Conservation (phyloP, 495 filamentous ascomycete genomes). For the Penicillium robsamsonii region DNA sequence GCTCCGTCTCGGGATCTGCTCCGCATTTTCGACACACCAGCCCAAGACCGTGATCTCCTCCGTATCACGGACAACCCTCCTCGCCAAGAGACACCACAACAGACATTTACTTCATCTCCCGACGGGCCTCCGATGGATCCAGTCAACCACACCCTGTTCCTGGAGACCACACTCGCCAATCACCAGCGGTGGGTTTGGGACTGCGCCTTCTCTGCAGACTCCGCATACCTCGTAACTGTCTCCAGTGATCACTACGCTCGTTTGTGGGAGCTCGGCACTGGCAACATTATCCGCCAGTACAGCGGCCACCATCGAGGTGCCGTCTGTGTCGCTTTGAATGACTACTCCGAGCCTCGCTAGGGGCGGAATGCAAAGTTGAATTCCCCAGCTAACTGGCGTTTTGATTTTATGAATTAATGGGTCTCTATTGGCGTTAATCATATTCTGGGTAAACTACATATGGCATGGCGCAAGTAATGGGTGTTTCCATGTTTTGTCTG, state of each 20-base stretch:
- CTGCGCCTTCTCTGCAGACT: constrained; percentile 95
- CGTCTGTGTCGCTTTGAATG: constrained; percentile 94
- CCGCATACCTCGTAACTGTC: constrained; percentile 95
- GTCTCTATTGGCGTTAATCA: constrained; percentile 2
- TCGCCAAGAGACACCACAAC: constrained; percentile 33
- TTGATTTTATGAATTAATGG: background rate
- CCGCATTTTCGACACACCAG: constrained; percentile 26
- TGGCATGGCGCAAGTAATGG: constrained; percentile 19
- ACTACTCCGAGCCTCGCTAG: constrained; percentile 76
- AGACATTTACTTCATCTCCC: constrained; percentile 40
- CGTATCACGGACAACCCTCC: constrained; percentile 27
- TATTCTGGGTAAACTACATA: constrained; percentile 6
- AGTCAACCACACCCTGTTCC: constrained; percentile 58
- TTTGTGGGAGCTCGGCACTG: constrained; percentile 85
- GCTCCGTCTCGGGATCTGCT: constrained; percentile 24
- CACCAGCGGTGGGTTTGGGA: constrained; percentile 99
- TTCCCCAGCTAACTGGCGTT: background rate
- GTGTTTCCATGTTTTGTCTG: background rate
- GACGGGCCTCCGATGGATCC: constrained; percentile 49
- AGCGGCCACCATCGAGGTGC: constrained; percentile 95
- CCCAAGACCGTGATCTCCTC: constrained; percentile 24
- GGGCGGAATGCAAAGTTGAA: background rate
- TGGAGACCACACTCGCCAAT: constrained; percentile 86
- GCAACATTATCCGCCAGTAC: constrained; percentile 93
- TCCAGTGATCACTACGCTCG: constrained; percentile 96